Evolutionary conservation across 805 yeast species (phyloP), one percentile per base, ranked within the genome.

Genomic region (Saturnispora dispora): DNA sequence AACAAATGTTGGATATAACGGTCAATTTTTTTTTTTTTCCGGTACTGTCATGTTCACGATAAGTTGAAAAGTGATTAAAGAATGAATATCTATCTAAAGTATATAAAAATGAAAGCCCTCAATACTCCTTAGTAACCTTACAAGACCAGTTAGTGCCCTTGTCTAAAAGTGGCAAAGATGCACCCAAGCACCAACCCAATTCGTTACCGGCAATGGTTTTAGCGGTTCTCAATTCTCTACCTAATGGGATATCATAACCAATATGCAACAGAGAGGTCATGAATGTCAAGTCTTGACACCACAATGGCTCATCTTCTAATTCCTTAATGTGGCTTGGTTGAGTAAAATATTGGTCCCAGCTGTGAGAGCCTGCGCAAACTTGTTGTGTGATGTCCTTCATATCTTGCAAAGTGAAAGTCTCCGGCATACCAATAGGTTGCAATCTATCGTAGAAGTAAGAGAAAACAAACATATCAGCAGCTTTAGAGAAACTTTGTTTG

Each of bases 181-280:
- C 99, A 60, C 99, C 99, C 52, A 93, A 74, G 73, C 98, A 93
- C 99, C 99, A 93, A 33, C 99, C 99, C 48, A 93, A 76, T 71
- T 93, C 99, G 61, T 88, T 89, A 63, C 82, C 81, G 48, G 82
- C 85, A 60, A 93, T 88, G 65, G 81, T 89, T 73, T 88, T 82
- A 8, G 97, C 98, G 6, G 96, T 93, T 67, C 80, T 86, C 59
- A 93, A 80, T 69, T 91, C 97, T 66, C 98, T 82, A 57, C 77
- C 74, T 53, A 87, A 76, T 55, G 97, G 96, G 57, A 93, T 88
- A 60, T 91, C 97, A 69, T 93, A 93, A 43, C 99, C 99, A n/a
- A 90, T 84, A 68, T 90, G 96, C 57, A 93, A 74, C 66, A 93
- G 71, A 2, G 97, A 82, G 13, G 86, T 82, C 78, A 91, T 90